phyloP scores from a whole-genome alignment of 257 asterid genomes.

The Ilex asprella region DNA sequence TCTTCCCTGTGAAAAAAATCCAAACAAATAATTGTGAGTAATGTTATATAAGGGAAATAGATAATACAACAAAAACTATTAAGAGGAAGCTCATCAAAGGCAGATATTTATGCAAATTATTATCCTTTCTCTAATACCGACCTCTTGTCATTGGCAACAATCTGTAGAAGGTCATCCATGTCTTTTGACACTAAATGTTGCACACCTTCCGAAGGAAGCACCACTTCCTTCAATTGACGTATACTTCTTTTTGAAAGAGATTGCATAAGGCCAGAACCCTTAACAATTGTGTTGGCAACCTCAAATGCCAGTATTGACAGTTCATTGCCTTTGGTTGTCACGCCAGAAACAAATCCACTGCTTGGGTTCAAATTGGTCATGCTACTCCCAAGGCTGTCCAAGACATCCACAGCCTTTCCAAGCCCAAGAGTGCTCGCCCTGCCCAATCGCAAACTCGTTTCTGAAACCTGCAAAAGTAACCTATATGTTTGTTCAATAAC shows the following conservation, averaged over 20 bases:
- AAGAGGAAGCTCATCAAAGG: slow-evolving; percentile 3
- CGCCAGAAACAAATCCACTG: slow-evolving; percentile 50
- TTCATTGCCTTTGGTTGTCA: slow-evolving; percentile 41
- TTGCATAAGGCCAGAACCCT: slow-evolving; percentile 62
- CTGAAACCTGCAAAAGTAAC: slow-evolving; percentile 44
- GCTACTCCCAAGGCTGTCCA: slow-evolving; percentile 65
- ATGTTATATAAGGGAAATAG: neutral
- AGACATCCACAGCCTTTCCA: slow-evolving; percentile 52
- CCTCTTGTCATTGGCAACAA: slow-evolving; percentile 82
- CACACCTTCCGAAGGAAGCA: slow-evolving; percentile 65
- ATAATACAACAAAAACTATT: slow-evolving; percentile 1
- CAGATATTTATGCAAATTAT: neutral
- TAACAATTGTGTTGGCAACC: slow-evolving; percentile 83
- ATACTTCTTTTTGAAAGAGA: slow-evolving; percentile 59
- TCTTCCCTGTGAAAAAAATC: slow-evolving; percentile 46
- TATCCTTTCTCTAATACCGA: slow-evolving; percentile 16
- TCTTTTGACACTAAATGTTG: slow-evolving; percentile 51
- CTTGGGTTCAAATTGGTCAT: slow-evolving; percentile 42
- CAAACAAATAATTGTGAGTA: neutral
- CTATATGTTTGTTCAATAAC: neutral
- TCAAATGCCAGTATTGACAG: slow-evolving; percentile 68
- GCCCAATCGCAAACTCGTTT: slow-evolving; percentile 42
- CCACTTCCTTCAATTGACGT: slow-evolving; percentile 43
- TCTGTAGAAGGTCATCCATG: slow-evolving; percentile 48
- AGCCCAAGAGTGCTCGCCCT: slow-evolving; percentile 58